Base-by-base conservation (phyloP, 2,329 filamentous ascomycete genomes). In the Xylariaceae sp. region DNA sequence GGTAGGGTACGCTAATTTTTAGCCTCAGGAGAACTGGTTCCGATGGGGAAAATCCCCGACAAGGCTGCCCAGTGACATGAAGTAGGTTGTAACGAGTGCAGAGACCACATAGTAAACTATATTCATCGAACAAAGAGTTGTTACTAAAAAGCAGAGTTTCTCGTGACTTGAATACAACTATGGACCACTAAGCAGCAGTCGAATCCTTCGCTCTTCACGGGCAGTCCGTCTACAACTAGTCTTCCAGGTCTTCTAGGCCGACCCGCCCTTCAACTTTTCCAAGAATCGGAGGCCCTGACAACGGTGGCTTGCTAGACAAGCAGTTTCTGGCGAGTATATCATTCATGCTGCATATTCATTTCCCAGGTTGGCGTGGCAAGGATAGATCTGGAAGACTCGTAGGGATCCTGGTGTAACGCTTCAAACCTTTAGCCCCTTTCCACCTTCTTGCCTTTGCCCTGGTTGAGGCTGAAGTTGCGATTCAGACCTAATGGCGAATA, bases 211-310 rank as follows among this genome's bases (percentile, higher is more conserved):
- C 9, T 28, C 4, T 24, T 17, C 14, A 39, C 29, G 37, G 49
- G 12, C 24, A 53, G 49, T 16, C 39, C 49, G 49, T 40, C n/a
- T 50, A 21, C 9, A 55, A 45, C 14, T 44, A 33, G 43, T 53
- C 29, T 45, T 45, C 44, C 4, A 31, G 39, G 50, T 29, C 49
- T 58, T 21, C 43, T 39, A 33, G 26, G 2, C 33, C 29, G 11
- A 19, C 11, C 19, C 21, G 7, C n/a, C 44, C 4, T 17, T 23
- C 11, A 5, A 36, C 24, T 3, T 19, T 24, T 19, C 11, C 31
- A 43, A 36, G 34, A 2, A 28, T 6, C n/a, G 9, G 3, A 29
- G 6, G 14, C 16, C 17, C 16, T 17, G 3, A 23, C 5, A 40
- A 46, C 8, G 12, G 34, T 34, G 24, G 24, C 33, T 31, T 36